phyloP scores from a whole-genome alignment of 306 rosid species.

The Aeschynomene evenia region DNA sequence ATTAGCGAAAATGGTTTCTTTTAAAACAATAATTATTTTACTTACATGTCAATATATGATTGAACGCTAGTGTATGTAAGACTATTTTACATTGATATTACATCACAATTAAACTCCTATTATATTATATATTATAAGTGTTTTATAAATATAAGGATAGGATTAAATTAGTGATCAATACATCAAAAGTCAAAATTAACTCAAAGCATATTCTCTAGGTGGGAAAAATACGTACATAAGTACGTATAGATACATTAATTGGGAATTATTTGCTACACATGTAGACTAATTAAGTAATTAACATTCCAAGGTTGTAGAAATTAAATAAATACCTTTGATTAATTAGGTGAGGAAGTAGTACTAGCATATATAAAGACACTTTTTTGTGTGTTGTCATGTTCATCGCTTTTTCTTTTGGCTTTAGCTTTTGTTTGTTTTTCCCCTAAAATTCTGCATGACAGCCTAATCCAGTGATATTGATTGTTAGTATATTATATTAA shows the following conservation, averaged over 20 bases:
- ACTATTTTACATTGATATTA: no score
- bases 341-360: neutral
- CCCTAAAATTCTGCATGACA: constrained; percentile 12
- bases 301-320: neutral
- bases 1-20: no score
- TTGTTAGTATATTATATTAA: constrained; percentile 1
- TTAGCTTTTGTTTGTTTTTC: neutral
- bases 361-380: neutral
- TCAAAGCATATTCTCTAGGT: no score
- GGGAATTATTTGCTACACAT: neutral
- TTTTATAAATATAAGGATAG: no score
- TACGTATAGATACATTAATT: neutral
- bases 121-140: no score
- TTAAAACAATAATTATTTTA: no score
- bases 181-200: no score
- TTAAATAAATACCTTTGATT: neutral
- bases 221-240: neutral
- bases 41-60: no score
- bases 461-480: constrained; percentile 29
- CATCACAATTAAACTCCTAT: no score
- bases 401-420: neutral
- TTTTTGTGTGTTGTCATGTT: neutral
- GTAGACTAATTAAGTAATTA: neutral
- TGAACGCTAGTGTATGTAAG: no score
- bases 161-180: no score